These are phyloP conservation scores for Penicilliopsis zonata DNA, from an alignment of 495 filamentous ascomycete species.

Conservation along the genomic window DNA sequence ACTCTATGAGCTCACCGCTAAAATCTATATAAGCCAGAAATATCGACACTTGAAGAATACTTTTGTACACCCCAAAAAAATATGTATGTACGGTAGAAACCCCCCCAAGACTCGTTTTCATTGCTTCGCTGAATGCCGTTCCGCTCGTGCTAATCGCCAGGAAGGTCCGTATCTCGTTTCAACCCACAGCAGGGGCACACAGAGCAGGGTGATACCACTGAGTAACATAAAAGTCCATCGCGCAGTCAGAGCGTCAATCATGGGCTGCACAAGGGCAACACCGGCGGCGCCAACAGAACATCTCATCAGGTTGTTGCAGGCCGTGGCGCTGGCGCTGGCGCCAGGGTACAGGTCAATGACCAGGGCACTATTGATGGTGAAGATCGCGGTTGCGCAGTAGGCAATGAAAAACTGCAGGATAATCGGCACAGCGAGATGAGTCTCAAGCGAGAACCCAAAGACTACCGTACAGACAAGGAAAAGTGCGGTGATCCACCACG, in stretches of 20 bases:
- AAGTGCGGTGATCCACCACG: constrained; percentile 26
- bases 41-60: too few species aligned
- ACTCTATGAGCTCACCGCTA: too few species aligned
- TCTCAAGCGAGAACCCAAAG: constrained; percentile 18
- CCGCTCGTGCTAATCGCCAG: constrained; percentile 25
- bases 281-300: constrained; percentile 57
- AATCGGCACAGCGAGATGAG: constrained; percentile 39
- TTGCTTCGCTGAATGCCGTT: constrained; percentile 4
- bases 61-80: too few species aligned
- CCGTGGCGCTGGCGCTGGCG: constrained; percentile 51
- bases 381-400: constrained; percentile 28
- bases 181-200: constrained; percentile 21
- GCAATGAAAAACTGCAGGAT: constrained; percentile 44
- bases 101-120: too few species aligned
- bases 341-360: constrained; percentile 55
- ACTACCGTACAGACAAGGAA: constrained; percentile 21
- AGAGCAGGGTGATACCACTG: constrained; percentile 27
- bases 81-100: too few species aligned
- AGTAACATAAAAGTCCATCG: constrained; percentile 53
- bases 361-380: constrained; percentile 46
- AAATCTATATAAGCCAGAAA: too few species aligned
- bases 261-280: constrained; percentile 48
- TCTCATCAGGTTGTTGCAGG: constrained; percentile 58
- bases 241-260: constrained; percentile 46
- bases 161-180: constrained; percentile 32